Conservation (phyloP, 2,329 filamentous ascomycete species). For the Coleophoma crateriformis region DNA sequence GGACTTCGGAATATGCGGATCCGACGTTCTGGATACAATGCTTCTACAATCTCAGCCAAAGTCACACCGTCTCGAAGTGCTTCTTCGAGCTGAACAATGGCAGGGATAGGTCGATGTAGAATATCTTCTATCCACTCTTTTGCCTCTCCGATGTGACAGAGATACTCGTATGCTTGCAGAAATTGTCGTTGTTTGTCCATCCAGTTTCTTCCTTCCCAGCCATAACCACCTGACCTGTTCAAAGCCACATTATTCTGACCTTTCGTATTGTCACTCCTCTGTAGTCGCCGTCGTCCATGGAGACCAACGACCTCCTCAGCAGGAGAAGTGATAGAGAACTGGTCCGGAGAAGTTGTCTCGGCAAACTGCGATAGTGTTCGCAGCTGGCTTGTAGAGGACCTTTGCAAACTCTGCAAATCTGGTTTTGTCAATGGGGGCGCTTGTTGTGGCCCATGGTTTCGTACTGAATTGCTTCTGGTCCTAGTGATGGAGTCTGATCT, state of each 20-base stretch:
- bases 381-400: constrained; percentile 85
- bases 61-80: constrained; percentile 89
- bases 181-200: constrained; percentile 99
- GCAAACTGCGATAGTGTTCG: constrained; percentile 81
- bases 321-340: constrained; percentile 72
- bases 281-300: constrained; percentile 76
- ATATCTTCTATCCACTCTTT: constrained; percentile 99
- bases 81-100: constrained; percentile 91
- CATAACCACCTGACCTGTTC: constrained; percentile 47
- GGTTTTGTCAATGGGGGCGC: constrained; percentile 50
- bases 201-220: constrained; percentile 85
- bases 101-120: constrained; percentile 77
- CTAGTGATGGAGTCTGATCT: constrained; percentile 46
- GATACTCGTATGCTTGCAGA: constrained; percentile 93
- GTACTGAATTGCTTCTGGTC: constrained; percentile 10
- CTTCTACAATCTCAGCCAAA: constrained; percentile 87
- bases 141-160: constrained; percentile 97
- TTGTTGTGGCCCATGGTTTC: constrained; percentile 24
- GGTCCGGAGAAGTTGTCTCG: constrained; percentile 67
- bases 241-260: constrained; percentile 32
- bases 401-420: constrained; percentile 76
- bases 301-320: constrained; percentile 85
- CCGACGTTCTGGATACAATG: constrained; percentile 71
- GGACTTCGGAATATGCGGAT: constrained; percentile 80
- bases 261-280: constrained; percentile 55